phyloP scores from a whole-genome alignment of 2,329 filamentous ascomycete species.

The Penicillium thymicola region DNA sequence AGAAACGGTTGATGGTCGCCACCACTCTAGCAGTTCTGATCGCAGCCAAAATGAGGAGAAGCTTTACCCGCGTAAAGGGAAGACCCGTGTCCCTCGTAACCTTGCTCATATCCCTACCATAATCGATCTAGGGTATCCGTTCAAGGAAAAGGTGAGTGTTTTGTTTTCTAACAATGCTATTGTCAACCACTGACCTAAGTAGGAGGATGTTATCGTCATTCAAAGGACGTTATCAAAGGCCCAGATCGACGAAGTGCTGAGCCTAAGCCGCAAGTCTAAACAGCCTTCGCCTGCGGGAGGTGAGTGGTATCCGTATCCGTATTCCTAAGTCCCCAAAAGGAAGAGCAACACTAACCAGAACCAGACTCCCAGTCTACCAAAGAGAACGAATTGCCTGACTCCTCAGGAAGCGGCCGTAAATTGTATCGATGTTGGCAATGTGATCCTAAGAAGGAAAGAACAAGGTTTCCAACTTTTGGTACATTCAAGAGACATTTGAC shows the following conservation, averaged over 20 bases:
- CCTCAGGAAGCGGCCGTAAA: no score
- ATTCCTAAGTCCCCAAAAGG: conserved; percentile 4
- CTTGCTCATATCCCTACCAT: conserved; percentile 78
- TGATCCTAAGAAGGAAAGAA: not conserved
- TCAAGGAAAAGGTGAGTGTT: conserved; percentile 70
- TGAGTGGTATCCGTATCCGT: conserved; percentile 20
- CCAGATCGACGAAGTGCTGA: conserved; percentile 89
- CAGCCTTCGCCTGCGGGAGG: conserved; percentile 29
- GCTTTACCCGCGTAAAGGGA: conserved; percentile 74
- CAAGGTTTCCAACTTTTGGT: not conserved
- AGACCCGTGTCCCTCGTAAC: conserved; percentile 79
- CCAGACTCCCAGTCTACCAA: not conserved
- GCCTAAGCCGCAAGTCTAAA: conserved; percentile 65
- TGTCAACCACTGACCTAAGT: conserved; percentile 32
- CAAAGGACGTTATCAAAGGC: conserved; percentile 80
- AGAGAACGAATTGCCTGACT: not conserved
- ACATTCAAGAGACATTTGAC: not conserved
- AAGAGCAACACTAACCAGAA: not conserved
- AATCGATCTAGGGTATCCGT: conserved; percentile 81
- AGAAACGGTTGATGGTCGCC: no score
- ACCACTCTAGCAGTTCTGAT: conserved; percentile 37
- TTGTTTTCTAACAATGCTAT: not conserved
- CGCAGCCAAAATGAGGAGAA: conserved; percentile 37
- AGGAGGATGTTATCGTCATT: conserved; percentile 79
- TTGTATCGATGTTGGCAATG: not conserved